A percentile compares a stretch with the other conserved stretches of the same genome.
phyloP scores from a whole-genome alignment of 345 rosid genomes.

The Cardamine resedifolia region DNA sequence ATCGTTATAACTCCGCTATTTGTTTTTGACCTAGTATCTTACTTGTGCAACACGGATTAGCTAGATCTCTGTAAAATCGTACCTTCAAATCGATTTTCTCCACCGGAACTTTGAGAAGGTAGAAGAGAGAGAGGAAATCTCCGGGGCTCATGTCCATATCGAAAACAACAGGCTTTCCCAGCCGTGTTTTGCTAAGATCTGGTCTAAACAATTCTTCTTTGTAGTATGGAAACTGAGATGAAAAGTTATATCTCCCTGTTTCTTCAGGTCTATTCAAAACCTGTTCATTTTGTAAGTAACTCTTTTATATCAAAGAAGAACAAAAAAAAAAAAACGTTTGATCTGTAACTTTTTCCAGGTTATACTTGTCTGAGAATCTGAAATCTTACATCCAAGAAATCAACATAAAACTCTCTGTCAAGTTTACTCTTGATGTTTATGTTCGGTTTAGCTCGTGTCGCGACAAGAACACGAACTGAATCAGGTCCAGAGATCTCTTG shows the following conservation, averaged over 20 bases:
- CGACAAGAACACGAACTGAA: slow-evolving; percentile 76
- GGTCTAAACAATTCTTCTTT: slow-evolving; percentile 60
- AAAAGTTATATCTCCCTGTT: slow-evolving; percentile 67
- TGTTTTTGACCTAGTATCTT: neutral
- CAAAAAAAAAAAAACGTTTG: neutral
- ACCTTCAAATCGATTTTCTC: slow-evolving; percentile 77
- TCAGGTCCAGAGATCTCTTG: slow-evolving; percentile 56
- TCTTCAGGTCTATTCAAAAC: slow-evolving; percentile 62
- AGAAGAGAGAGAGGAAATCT: slow-evolving; percentile 80
- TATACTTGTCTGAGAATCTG: neutral
- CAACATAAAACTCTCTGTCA: slow-evolving; percentile 61
- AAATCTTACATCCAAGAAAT: slow-evolving; percentile 78
- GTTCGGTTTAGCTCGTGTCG: slow-evolving; percentile 66
- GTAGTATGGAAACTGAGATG: slow-evolving; percentile 72
- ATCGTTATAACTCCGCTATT: neutral
- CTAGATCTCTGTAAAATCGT: neutral
- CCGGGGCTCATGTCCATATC: slow-evolving; percentile 99
- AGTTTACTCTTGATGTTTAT: slow-evolving; percentile 49
- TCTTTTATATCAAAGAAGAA: neutral
- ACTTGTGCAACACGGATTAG: neutral
- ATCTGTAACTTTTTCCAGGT: neutral
- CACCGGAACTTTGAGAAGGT: slow-evolving; percentile 78
- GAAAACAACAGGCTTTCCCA: slow-evolving; percentile 75
- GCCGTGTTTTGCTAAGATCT: slow-evolving; percentile 45
- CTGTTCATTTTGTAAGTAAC: slow-evolving; percentile 40